phyloP scores from a whole-genome alignment of 306 rosid species.

The Vigna reflexopilosa region DNA sequence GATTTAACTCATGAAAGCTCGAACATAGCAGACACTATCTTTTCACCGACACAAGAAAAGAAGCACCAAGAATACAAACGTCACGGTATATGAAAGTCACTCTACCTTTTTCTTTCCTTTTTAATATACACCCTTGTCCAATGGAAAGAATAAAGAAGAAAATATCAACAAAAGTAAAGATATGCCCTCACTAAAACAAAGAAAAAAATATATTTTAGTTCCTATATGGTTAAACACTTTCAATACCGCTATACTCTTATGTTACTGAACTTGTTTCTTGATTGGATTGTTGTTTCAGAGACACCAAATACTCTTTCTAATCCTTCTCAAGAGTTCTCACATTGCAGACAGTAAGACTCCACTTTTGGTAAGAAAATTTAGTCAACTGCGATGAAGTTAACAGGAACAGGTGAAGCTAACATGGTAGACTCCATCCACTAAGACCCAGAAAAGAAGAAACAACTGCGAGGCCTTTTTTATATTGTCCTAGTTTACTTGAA shows the following conservation, averaged over 20 bases:
- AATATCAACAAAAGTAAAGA: neutral
- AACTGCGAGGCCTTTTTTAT: slow-evolving; percentile 6
- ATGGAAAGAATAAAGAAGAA: neutral
- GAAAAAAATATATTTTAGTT: no score
- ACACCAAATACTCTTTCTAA: no score
- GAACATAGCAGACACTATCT: neutral
- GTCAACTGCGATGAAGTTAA: slow-evolving; percentile 45
- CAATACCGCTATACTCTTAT: no score
- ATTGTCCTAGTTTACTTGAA: slow-evolving; percentile 10
- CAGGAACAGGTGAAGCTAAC: slow-evolving; percentile 54
- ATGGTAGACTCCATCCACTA: slow-evolving; percentile 38
- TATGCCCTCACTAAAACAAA: no score
- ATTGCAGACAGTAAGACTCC: neutral
- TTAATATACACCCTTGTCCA: neutral
- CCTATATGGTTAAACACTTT: no score
- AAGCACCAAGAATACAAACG: neutral
- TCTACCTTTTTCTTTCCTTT: neutral
- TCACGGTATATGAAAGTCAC: slow-evolving; percentile 19
- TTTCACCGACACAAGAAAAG: slow-evolving; percentile 1
- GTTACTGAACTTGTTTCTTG: no score
- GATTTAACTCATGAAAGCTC: neutral
- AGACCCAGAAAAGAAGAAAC: slow-evolving; percentile 33
- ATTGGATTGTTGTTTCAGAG: no score
- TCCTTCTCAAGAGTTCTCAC: neutral
- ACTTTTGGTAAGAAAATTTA: slow-evolving; percentile 3